Evolutionary conservation across 768 basidiomycete genomes (phyloP).

Genomic region (Termitomyces sp.): DNA sequence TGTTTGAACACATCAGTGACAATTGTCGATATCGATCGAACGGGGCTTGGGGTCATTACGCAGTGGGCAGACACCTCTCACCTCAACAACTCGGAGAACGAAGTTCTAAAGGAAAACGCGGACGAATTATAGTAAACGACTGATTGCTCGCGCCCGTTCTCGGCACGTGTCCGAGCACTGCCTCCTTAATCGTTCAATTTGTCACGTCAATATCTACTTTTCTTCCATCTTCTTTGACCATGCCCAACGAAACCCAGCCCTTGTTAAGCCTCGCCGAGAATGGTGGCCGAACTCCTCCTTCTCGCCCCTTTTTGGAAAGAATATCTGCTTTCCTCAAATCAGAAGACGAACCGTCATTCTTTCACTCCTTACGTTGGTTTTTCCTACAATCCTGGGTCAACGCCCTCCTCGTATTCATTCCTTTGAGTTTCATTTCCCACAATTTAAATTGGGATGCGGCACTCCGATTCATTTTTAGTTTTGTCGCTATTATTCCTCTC

Average conservation of each 20-base stretch:
- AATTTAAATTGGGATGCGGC: slow-evolving; percentile 70
- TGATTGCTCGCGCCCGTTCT: not conserved
- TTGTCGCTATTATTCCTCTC: slow-evolving; percentile 81
- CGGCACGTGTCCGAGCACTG: slow-evolving; percentile 10
- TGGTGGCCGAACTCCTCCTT: not conserved
- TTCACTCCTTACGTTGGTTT: slow-evolving; percentile 52
- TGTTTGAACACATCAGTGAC: slow-evolving; percentile 56
- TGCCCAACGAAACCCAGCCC: slow-evolving; percentile 22
- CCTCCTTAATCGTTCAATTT: not conserved
- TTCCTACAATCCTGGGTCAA: slow-evolving; percentile 68
- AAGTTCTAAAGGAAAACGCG: slow-evolving; percentile 41
- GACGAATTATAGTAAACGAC: slow-evolving; percentile 35
- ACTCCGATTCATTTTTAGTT: slow-evolving; percentile 69
- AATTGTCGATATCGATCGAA: slow-evolving; percentile 45
- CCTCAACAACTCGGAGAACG: slow-evolving; percentile 27
- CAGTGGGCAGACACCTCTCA: slow-evolving; percentile 55
- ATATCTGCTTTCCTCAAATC: slow-evolving; percentile 36
- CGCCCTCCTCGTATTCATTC: slow-evolving; percentile 73
- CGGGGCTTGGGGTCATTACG: slow-evolving; percentile 35
- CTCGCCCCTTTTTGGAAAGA: slow-evolving; percentile 19
- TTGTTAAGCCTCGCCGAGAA: not conserved
- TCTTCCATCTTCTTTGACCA: slow-evolving; percentile 11
- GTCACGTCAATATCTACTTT: not conserved
- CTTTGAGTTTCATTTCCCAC: slow-evolving; percentile 63
- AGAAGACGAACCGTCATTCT: slow-evolving; percentile 63